A percentile compares a stretch with the other conserved stretches of the same genome.
Evolutionary conservation across 257 asterid genomes (phyloP).

Genomic region (Primulina huaijiensis): DNA sequence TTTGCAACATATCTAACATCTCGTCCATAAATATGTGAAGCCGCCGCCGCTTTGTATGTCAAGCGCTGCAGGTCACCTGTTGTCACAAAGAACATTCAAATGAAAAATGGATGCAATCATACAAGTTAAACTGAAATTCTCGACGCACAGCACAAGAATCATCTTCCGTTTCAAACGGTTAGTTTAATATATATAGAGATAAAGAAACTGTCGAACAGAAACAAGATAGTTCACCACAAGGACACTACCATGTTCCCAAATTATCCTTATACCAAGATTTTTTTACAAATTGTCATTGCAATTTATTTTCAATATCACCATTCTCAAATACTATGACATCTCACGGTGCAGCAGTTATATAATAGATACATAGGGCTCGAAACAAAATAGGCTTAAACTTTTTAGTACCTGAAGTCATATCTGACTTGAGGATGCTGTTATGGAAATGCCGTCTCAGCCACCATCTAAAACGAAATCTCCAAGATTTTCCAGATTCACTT

Average conservation of each 20-base stretch:
- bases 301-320: too few species aligned
- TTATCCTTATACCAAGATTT: too few species aligned
- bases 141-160: neutral
- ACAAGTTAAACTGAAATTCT: neutral
- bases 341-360: too few species aligned
- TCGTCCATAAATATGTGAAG: constrained; percentile 70
- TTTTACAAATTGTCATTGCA: too few species aligned
- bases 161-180: neutral
- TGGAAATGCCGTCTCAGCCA: constrained; percentile 78
- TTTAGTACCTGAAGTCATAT: constrained; percentile 62
- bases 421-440: constrained; percentile 41
- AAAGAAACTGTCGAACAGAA: too few species aligned
- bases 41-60: constrained; percentile 74
- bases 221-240: too few species aligned
- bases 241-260: too few species aligned
- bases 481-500: constrained; percentile 41
- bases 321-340: too few species aligned
- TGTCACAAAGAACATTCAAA: neutral
- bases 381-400: neutral
- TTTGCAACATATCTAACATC: constrained; percentile 47
- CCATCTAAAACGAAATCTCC: constrained; percentile 87
- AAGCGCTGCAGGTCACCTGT: constrained; percentile 66
- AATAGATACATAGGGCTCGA: neutral
- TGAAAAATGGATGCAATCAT: neutral
- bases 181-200: too few species aligned